Evolutionary conservation across 768 basidiomycete genomes (phyloP).

Genomic region (Pleurotus sapidus): DNA sequence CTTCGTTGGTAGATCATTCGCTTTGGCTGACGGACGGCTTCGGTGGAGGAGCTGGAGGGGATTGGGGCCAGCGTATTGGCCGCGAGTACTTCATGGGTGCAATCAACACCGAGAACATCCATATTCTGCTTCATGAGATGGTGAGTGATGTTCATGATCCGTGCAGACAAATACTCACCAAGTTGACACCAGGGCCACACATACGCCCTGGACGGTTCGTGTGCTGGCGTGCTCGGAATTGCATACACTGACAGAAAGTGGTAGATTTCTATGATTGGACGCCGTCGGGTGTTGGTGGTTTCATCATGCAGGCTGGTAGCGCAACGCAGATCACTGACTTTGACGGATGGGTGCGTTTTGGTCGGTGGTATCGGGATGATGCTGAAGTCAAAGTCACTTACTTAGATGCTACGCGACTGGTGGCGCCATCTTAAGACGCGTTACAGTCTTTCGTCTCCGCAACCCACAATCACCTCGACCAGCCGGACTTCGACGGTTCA

Average conservation of each 20-base stretch:
- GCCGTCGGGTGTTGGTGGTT: neutral
- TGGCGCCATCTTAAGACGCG: neutral
- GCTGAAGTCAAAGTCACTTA: neutral
- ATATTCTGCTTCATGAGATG: neutral
- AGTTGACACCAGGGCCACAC: neutral
- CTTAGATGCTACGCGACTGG: neutral
- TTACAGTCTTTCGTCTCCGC: neutral
- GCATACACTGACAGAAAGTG: neutral
- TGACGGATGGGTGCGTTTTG: neutral
- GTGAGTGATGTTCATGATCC: neutral
- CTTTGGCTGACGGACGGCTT: neutral
- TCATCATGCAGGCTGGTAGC: neutral
- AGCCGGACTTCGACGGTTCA: neutral
- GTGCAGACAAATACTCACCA: no score
- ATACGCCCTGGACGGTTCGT: neutral
- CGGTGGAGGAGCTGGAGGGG: neutral
- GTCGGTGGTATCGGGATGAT: neutral
- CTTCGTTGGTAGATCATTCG: neutral
- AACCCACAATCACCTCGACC: neutral
- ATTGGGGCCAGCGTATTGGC: neutral
- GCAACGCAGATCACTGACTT: neutral
- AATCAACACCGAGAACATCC: neutral
- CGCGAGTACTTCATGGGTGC: neutral
- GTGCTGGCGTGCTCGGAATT: no score
- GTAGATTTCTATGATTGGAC: neutral